These are phyloP conservation scores for Phylloporus arenicola DNA, from an alignment of 768 basidiomycete genomes.

Conservation along the genomic window DNA sequence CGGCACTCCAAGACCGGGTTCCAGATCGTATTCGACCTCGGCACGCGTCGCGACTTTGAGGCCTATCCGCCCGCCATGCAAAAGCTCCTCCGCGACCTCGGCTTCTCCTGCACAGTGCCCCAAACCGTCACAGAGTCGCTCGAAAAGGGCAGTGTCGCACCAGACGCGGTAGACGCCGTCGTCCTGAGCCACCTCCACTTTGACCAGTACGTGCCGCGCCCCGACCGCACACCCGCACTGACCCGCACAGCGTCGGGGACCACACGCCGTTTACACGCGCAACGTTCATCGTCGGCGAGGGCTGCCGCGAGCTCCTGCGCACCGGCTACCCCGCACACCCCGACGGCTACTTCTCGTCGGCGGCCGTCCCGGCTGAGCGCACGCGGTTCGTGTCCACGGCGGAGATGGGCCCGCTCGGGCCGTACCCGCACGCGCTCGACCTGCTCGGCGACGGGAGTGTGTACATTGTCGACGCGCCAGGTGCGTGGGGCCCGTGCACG, in stretches of 20 bases:
- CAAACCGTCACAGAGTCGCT: slow-evolving; percentile 47
- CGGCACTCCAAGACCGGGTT: slow-evolving; percentile 39
- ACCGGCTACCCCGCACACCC: slow-evolving; percentile 42
- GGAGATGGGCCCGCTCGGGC: slow-evolving; percentile 41
- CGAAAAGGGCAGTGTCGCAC: slow-evolving; percentile 41
- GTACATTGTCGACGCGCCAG: slow-evolving; percentile 54
- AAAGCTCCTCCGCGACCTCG: slow-evolving; percentile 14
- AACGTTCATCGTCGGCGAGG: slow-evolving; percentile 45
- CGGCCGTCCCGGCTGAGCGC: slow-evolving; percentile 36
- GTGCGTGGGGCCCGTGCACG: slow-evolving; percentile 1
- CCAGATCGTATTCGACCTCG: slow-evolving; percentile 52
- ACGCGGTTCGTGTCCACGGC: slow-evolving; percentile 33
- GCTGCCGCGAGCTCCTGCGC: slow-evolving; percentile 30
- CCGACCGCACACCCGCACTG: background rate
- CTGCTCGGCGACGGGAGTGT: slow-evolving; percentile 54
- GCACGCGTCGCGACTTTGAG: slow-evolving; percentile 44
- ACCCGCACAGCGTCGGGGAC: slow-evolving; percentile 37
- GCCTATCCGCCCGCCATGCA: slow-evolving; percentile 34
- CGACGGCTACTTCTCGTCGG: slow-evolving; percentile 26
- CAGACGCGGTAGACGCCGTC: slow-evolving; percentile 40
- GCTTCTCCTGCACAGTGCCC: slow-evolving; percentile 2
- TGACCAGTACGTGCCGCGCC: slow-evolving; percentile 32
- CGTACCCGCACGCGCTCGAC: slow-evolving; percentile 47
- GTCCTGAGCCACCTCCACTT: slow-evolving; percentile 52
- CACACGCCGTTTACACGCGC: slow-evolving; percentile 40